Evolutionary conservation across 2,329 filamentous ascomycete genomes (phyloP).

Genomic region (Ophiosphaerella narmari): DNA sequence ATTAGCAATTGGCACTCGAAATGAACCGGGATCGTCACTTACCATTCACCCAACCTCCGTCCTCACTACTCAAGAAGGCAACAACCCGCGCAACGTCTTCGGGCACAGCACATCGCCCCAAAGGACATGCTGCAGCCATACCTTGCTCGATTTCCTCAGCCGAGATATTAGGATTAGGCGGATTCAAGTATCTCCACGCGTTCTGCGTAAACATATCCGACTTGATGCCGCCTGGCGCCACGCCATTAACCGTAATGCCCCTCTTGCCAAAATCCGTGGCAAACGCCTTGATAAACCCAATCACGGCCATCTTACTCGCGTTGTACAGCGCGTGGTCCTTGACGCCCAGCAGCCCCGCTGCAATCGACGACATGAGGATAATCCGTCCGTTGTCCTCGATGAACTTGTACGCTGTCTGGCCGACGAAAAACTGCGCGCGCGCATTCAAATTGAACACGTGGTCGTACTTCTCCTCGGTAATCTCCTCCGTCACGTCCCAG

Average conservation of each 20-base stretch:
- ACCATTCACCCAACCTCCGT: slow-evolving; percentile 48
- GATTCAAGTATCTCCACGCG: slow-evolving; percentile 45
- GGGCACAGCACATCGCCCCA: slow-evolving; percentile 55
- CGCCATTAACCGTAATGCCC: slow-evolving; percentile 73
- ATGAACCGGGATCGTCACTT: too few relatives aligned
- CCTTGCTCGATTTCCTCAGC: too few relatives aligned
- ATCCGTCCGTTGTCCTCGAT: slow-evolving; percentile 72
- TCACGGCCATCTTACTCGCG: slow-evolving; percentile 72
- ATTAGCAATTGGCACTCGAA: too few relatives aligned
- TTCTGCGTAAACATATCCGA: slow-evolving; percentile 76
- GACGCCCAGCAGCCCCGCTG: slow-evolving; percentile 67
- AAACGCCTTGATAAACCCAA: slow-evolving; percentile 73
- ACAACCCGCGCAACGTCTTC: slow-evolving; percentile 52
- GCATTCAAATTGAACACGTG: slow-evolving; percentile 72
- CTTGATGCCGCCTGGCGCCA: slow-evolving; percentile 74
- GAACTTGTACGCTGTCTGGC: slow-evolving; percentile 74
- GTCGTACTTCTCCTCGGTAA: slow-evolving; percentile 72
- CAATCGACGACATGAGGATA: slow-evolving; percentile 76
- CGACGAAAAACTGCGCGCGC: slow-evolving; percentile 76
- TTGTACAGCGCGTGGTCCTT: slow-evolving; percentile 75
- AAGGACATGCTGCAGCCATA: slow-evolving; percentile 47
- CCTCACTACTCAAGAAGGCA: slow-evolving; percentile 46
- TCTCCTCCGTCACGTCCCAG: slow-evolving; percentile 71
- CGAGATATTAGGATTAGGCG: too few relatives aligned
- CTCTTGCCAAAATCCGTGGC: slow-evolving; percentile 71